Conservation (phyloP, 148 eudicot genomes). For the Arbutus unedo region DNA sequence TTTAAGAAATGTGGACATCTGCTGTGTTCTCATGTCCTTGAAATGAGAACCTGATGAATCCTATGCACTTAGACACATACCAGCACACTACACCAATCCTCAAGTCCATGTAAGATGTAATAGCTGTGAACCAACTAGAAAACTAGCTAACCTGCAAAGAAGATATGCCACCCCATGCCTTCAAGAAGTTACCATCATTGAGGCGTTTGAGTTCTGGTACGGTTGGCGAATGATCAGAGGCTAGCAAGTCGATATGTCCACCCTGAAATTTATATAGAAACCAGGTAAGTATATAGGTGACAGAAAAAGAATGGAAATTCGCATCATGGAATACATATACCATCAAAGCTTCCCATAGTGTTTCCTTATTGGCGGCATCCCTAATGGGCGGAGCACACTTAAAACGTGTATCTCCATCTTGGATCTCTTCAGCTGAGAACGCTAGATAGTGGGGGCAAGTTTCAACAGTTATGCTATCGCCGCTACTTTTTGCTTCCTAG, state of each 20-base stretch:
- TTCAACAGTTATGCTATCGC: slow-evolving; percentile 88
- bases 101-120: background rate
- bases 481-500: slow-evolving; percentile 85
- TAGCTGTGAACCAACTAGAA: background rate
- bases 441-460: slow-evolving; percentile 95
- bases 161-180: slow-evolving; percentile 98
- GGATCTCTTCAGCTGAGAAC: slow-evolving; percentile 89
- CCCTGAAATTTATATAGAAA: slow-evolving; percentile 39
- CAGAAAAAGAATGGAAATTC: background rate
- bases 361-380: slow-evolving; percentile 71
- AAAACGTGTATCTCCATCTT: slow-evolving; percentile 91
- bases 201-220: slow-evolving; percentile 74
- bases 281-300: background rate
- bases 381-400: slow-evolving; percentile 96
- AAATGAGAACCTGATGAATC: background rate
- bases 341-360: slow-evolving; percentile 83
- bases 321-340: slow-evolving; percentile 32
- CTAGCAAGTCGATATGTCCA: slow-evolving; percentile 87
- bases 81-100: background rate
- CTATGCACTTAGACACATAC: background rate
- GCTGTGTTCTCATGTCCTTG: background rate
- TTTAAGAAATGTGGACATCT: too few relatives aligned
- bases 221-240: slow-evolving; percentile 96
- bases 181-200: slow-evolving; percentile 77
- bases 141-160: slow-evolving; percentile 73